Evolutionary conservation across 2,329 filamentous ascomycete genomes (phyloP), one percentile per base, ranked within the genome.

Genomic region (Periconia macrospinosa): DNA sequence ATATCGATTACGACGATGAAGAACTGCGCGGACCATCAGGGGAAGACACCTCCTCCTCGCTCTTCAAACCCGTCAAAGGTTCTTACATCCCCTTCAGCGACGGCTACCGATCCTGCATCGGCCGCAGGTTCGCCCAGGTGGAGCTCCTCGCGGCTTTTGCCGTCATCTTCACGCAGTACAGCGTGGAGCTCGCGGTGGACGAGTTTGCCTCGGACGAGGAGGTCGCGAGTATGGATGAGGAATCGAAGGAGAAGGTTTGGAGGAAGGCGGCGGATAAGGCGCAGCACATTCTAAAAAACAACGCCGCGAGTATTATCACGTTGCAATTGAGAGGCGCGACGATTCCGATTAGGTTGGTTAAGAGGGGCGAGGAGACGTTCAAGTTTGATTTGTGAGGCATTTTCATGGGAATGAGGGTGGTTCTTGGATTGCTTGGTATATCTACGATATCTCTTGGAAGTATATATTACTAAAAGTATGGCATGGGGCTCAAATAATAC

Each of bases 301-400:
- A 77, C 14, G 78, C 88, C 61, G 79, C 76, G 27, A 83, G 82
- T n/a, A 73, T 90, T 52, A 80, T 93, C 55, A 92, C 90, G 55
- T 76, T 93, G 60, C 89, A 91, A 75, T 78, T 93, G 71, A 79
- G 72, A 40, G 70, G 85, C 30, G 76, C 77, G 6, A 77, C 81
- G 50, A 84, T 93, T 33, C 86, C 87, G 0, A 76, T 93, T 41
- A 76, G 88, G 58, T 73, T 93, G 59, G 86, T 90, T 10, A 84
- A 76, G 75, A 84, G 87, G 60, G 89, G 89, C 0, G 74, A 82
- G 58, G 90, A 92, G 79, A 81, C 82, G 64, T 92, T 92, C 74
- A 60, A 60, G 55, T 72, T 65, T 60, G 61, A 66, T 33, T 64
- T 63, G 27, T 52, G 19, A 44, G 27, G 40, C 14, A 19, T 6